Conservation (phyloP, 805 yeast genomes). For the Saturnispora quitensis region DNA sequence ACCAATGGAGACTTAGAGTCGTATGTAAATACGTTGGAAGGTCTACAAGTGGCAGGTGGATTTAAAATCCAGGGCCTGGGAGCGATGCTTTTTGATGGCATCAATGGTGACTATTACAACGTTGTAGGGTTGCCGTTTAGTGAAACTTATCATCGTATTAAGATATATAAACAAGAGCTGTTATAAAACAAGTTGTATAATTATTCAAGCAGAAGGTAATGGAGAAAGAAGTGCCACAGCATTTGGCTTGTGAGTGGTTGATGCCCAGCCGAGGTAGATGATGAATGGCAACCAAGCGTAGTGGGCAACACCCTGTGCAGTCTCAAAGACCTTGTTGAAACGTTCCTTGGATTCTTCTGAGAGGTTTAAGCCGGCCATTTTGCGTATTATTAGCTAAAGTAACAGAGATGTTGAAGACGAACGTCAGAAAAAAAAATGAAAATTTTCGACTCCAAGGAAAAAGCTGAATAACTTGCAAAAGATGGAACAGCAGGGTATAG, state of each 20-base stretch:
- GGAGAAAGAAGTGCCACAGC: slow-evolving; percentile 71
- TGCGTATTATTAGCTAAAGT: slow-evolving; percentile 1
- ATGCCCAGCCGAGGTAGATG: slow-evolving; percentile 80
- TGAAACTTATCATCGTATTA: slow-evolving; percentile 14
- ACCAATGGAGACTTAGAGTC: slow-evolving; percentile 47
- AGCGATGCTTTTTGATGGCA: slow-evolving; percentile 47
- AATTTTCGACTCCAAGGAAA: neutral
- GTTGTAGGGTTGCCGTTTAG: slow-evolving; percentile 81
- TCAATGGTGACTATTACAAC: slow-evolving; percentile 77
- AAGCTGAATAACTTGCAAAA: too few relatives aligned
- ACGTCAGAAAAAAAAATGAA: neutral
- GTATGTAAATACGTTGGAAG: slow-evolving; percentile 69
- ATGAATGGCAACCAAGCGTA: slow-evolving; percentile 97
- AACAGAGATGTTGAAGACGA: neutral
- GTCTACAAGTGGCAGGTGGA: slow-evolving; percentile 83
- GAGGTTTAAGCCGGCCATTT: slow-evolving; percentile 32
- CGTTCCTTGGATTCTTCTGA: slow-evolving; percentile 65
- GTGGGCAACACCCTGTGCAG: slow-evolving; percentile 82
- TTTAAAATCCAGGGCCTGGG: slow-evolving; percentile 75
- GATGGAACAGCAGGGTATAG: neutral
- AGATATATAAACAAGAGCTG: neutral
- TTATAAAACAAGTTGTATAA: neutral
- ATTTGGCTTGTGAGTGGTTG: slow-evolving; percentile 77
- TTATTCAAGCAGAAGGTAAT: slow-evolving; percentile 56
- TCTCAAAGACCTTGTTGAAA: slow-evolving; percentile 69